Conservation (phyloP, 148 eudicot species). For the Amaranthus palmeri region DNA sequence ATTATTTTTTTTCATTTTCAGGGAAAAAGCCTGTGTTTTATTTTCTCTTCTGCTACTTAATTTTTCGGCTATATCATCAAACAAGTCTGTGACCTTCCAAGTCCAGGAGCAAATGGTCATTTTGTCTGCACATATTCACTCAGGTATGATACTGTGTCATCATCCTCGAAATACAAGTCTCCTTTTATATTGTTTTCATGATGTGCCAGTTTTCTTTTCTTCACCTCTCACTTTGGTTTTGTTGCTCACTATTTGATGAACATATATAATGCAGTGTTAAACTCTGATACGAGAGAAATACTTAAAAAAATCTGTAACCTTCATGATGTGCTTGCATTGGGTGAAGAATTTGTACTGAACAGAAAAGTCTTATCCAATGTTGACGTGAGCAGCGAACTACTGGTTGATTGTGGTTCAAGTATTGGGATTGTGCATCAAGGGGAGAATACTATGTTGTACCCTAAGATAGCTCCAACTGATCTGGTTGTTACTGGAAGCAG, state of each 20-base stretch:
- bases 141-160: constrained; percentile 41
- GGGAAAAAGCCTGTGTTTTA: constrained; percentile 66
- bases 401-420: constrained; percentile 19
- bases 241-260: neutral
- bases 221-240: neutral
- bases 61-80: constrained; percentile 32
- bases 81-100: constrained; percentile 17
- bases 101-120: constrained; percentile 32
- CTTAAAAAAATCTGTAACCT: constrained; percentile 42
- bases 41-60: constrained; percentile 53
- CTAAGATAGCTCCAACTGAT: constrained; percentile 37
- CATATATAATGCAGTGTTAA: constrained; percentile 45
- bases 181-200: neutral
- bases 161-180: neutral
- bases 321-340: constrained; percentile 44
- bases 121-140: constrained; percentile 33
- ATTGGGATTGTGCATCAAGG: constrained; percentile 33
- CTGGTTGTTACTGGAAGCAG: constrained; percentile 50
- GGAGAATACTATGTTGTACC: constrained; percentile 25
- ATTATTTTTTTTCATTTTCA: constrained; percentile 18
- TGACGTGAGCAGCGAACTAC: constrained; percentile 25
- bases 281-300: constrained; percentile 30
- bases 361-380: constrained; percentile 37
- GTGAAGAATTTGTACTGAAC: constrained; percentile 56
- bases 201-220: neutral